These are phyloP conservation scores for Echinochloa phyllopogon DNA, from an alignment of 176 grass and related monocot species.

Conservation along the genomic window DNA sequence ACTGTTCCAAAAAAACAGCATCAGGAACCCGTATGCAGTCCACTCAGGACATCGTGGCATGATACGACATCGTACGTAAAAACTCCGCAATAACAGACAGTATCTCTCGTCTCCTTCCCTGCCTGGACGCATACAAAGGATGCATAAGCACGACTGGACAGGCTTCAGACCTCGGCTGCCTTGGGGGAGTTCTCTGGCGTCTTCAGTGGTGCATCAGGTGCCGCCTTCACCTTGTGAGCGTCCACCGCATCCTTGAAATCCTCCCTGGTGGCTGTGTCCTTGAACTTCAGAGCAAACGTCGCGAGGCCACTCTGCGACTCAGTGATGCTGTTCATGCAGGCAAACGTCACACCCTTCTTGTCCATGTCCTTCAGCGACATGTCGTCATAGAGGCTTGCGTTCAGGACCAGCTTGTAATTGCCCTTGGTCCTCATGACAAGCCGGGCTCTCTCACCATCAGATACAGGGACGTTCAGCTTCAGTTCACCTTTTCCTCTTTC, in stretches of 20 bases:
- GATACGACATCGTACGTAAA: slow-evolving; percentile 31
- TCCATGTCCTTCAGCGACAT: slow-evolving; percentile 96
- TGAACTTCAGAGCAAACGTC: slow-evolving; percentile 95
- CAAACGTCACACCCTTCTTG: slow-evolving; percentile 91
- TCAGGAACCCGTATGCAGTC: slow-evolving; percentile 29
- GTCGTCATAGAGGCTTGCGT: slow-evolving; percentile 84
- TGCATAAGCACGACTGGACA: neutral
- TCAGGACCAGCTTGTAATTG: slow-evolving; percentile 82
- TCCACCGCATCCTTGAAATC: slow-evolving; percentile 66
- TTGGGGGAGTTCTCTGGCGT: slow-evolving; percentile 52
- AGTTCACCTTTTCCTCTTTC: slow-evolving; percentile 97
- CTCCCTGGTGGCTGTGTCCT: slow-evolving; percentile 67
- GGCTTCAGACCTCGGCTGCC: slow-evolving; percentile 43
- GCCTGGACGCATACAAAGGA: slow-evolving; percentile 18
- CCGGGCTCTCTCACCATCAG: slow-evolving; percentile 65
- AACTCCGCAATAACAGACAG: slow-evolving; percentile 29
- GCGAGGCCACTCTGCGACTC: slow-evolving; percentile 59
- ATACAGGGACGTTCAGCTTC: slow-evolving; percentile 73
- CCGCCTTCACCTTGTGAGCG: slow-evolving; percentile 53
- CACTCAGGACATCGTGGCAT: slow-evolving; percentile 35
- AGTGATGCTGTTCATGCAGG: slow-evolving; percentile 78
- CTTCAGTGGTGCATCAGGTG: slow-evolving; percentile 22
- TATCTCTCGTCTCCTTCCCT: slow-evolving; percentile 6
- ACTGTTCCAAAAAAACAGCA: slow-evolving; percentile 44
- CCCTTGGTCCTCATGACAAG: slow-evolving; percentile 94